Base-by-base conservation (phyloP, 2,329 filamentous ascomycete genomes). In the Claviceps spartinae region DNA sequence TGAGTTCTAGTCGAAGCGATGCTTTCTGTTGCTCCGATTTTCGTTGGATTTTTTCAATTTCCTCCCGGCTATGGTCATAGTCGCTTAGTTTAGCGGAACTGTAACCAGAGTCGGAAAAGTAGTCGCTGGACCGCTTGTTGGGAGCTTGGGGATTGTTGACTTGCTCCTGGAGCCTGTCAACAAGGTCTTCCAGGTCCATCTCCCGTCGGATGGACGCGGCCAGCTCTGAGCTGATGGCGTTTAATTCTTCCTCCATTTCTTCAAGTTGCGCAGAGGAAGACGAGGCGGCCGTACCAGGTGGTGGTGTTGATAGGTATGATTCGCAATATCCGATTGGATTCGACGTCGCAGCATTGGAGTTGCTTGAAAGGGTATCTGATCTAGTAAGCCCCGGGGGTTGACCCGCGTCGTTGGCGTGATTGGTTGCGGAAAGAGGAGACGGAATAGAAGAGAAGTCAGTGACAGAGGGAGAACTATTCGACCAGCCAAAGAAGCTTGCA, bases 51-150 rank as follows among this genome's bases (percentile, higher is more conserved):
- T 82, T 87, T 55, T 95, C 88, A 37, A 96, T 72, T 65, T 96
- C 88, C 61, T 83, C 80, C 48, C 75, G 76, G 36, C 72, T 74
- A 44, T 78, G 73, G 54, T 83, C 81, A 54, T 72, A 72, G 47
- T 87, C 84, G 55, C 85, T 83, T 62, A 83, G 85, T 61, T 88
- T 86, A 50, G 87, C 78, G 1, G 88, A 91, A 66, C 88, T 91
- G 53, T 88, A 85, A 36, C 93, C 93, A 5, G 90, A 95, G 66
- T 98, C 93, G 2, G 93, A 98, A 66, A 93, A 98, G 70, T 98
- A 97, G 69, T 98, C 93, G 69, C 93, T 97, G 9, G 88, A 94
- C 55, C 91, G 80, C 65, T 86, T 85, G 56, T 79, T 82, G 30
- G 76, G 61, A 59, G 72, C 63, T 66, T 74, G 69, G 62, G 75